These are phyloP conservation scores for Backusella parvicylindrica DNA, from an alignment of 192 early-diverging fungal genomes.

Conservation along the genomic window DNA sequence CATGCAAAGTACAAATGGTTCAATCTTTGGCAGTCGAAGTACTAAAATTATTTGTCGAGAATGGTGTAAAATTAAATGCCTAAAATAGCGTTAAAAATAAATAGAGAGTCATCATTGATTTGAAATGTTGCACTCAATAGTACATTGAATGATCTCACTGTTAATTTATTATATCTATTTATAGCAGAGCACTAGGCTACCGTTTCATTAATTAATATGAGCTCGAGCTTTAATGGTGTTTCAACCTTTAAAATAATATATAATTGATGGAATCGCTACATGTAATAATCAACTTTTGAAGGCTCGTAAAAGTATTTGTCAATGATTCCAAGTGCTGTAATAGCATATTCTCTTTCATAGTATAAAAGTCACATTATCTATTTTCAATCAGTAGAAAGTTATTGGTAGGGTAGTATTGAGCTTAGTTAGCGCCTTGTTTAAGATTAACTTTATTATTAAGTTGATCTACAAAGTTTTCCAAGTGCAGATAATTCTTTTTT, in stretches of 20 bases:
- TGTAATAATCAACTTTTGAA: not conserved
- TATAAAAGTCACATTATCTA: not conserved
- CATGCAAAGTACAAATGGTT: constrained; percentile 44
- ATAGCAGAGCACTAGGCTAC: not conserved
- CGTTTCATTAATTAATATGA: not conserved
- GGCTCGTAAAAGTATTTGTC: not conserved
- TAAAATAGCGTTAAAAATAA: constrained; percentile 1
- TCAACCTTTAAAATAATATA: not conserved
- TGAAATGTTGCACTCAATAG: too few relatives aligned
- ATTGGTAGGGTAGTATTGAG: not conserved
- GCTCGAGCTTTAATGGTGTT: too few relatives aligned
- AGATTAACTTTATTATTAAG: not conserved
- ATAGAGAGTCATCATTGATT: not conserved
- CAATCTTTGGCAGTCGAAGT: constrained; percentile 54
- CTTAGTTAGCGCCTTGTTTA: not conserved
- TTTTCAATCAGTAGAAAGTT: not conserved
- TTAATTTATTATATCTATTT: not conserved
- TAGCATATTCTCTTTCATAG: not conserved
- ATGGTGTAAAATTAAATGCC: constrained; percentile 36
- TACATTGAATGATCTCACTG: not conserved
- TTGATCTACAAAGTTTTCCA: not conserved
- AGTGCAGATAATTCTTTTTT: not conserved
- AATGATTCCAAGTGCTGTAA: not conserved
- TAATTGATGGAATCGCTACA: not conserved
- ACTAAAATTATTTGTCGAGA: constrained; percentile 45